Conservation (phyloP, 2,329 filamentous ascomycete species). For the Diaporthe caulivora region DNA sequence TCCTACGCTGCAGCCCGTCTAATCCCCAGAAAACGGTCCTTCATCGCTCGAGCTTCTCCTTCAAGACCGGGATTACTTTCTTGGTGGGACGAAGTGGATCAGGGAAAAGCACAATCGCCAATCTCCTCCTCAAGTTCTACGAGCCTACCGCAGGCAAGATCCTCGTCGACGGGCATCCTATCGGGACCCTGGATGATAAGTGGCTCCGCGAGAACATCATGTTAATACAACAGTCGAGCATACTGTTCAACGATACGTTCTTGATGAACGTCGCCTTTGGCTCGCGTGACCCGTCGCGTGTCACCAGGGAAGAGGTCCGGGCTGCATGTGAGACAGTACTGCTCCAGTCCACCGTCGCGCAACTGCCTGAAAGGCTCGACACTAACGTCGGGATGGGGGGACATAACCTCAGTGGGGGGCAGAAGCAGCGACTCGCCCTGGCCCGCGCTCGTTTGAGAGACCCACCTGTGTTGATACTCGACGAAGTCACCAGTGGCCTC, state of each 20-base stretch:
- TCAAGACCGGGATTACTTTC: slow-evolving; percentile 77
- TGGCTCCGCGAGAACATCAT: slow-evolving; percentile 86
- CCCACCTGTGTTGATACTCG: slow-evolving; percentile 84
- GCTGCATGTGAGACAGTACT: slow-evolving; percentile 75
- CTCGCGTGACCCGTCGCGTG: slow-evolving; percentile 59
- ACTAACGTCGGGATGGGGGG: slow-evolving; percentile 80
- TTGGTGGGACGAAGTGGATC: slow-evolving; percentile 89
- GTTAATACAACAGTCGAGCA: slow-evolving; percentile 84
- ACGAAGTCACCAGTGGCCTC: slow-evolving; percentile 89
- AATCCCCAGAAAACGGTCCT: slow-evolving; percentile 63
- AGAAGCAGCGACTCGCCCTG: slow-evolving; percentile 84
- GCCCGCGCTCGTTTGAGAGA: slow-evolving; percentile 83
- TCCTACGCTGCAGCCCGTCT: no score
- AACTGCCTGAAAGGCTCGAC: slow-evolving; percentile 77
- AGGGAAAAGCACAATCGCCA: slow-evolving; percentile 90
- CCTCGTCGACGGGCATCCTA: slow-evolving; percentile 72
- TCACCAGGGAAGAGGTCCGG: slow-evolving; percentile 67
- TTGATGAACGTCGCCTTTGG: slow-evolving; percentile 84
- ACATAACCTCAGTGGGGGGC: slow-evolving; percentile 82
- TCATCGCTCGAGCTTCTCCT: slow-evolving; percentile 75
- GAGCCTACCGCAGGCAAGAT: slow-evolving; percentile 73
- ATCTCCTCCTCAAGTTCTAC: slow-evolving; percentile 85
- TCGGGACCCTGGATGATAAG: slow-evolving; percentile 71
- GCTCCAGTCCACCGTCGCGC: slow-evolving; percentile 74
- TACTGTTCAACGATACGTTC: slow-evolving; percentile 85